Evolutionary conservation across 495 filamentous ascomycete genomes (phyloP).

Genomic region (Penicillium cosmopolitanum): DNA sequence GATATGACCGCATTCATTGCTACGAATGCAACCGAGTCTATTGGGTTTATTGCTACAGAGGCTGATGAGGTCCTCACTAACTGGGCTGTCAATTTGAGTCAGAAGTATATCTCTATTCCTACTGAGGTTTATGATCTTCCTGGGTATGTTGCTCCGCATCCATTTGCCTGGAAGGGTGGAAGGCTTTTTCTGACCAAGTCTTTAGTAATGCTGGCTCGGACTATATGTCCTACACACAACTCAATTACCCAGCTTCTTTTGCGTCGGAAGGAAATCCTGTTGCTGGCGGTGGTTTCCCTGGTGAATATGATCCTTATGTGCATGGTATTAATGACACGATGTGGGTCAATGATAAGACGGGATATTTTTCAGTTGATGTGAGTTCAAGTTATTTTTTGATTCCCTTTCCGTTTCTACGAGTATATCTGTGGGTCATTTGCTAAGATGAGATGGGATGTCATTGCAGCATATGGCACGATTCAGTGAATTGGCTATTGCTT

Average conservation of each 20-base stretch:
- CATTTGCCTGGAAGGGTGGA: background rate
- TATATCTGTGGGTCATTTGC: background rate
- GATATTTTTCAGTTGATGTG: conserved; percentile 20
- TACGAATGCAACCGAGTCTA: conserved; percentile 17
- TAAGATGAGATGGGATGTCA: background rate
- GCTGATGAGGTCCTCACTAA: conserved; percentile 16
- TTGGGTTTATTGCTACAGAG: conserved; percentile 18
- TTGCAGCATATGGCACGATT: conserved; percentile 20
- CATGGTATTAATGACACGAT: conserved; percentile 14
- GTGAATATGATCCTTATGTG: conserved; percentile 19
- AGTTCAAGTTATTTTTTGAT: background rate
- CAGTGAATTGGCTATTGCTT: conserved; percentile 18
- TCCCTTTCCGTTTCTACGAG: no score
- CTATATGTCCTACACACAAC: conserved; percentile 20
- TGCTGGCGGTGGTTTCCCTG: conserved; percentile 10
- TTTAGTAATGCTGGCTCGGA: conserved; percentile 16
- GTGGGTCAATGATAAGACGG: conserved; percentile 17
- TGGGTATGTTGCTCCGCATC: conserved; percentile 10
- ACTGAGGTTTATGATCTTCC: conserved; percentile 15
- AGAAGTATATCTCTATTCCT: conserved; percentile 19
- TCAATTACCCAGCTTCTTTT: conserved; percentile 20
- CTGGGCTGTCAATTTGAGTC: conserved; percentile 12
- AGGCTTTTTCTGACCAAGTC: background rate
- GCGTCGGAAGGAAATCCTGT: conserved; percentile 20
- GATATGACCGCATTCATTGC: conserved; percentile 19